Base-by-base conservation (phyloP, 2,329 filamentous ascomycete genomes). In the Apiospora hydei region DNA sequence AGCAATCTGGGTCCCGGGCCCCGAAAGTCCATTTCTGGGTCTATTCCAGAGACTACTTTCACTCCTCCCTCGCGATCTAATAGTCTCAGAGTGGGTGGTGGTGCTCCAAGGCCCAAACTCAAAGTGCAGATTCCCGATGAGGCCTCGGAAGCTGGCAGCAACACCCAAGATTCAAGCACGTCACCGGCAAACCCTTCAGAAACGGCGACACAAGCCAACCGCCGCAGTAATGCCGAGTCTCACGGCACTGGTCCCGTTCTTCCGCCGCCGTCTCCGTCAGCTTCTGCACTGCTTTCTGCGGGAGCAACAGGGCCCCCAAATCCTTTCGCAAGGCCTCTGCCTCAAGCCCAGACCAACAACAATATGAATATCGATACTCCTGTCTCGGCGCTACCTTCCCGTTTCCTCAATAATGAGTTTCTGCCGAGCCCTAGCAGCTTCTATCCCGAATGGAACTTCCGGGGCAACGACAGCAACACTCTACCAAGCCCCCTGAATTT, bases 111-210 rank as follows among this genome's bases (percentile, higher is more conserved):
- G 71, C 96, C 96, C 3, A 90, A 94, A 70, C 86, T 99, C 67
- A 98, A 94, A 77, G 94, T 99, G 5, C 95, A 98, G 79, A 99
- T 99, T 77, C 96, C 96, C 0, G 96, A 95, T 76, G 96, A 97
- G 78, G 91, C 91, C 53, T 97, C 94, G 13, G 94, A 97, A 76
- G 85, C 85, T 64, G 94, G 91, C 72, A 92, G 89, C 73, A 92
- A 91, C 66, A 94, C 93, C 3, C 94, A 88, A 67, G 93, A 93
- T 71, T 93, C 93, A 81, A 81, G 76, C 38, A 80, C 89, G 81
- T 85, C 93, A 78, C 82, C 92, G 44, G 88, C 89, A 57, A 90
- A 90, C 51, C 86, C 89, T 24, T 87, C 85, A 57, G 88, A 89
- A 57, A 85, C 86, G 1, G 89, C 91, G 8, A 88, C 89, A 3